Conservation (phyloP, 1,284 basidiomycete species). For the Cronartium quercuum region DNA sequence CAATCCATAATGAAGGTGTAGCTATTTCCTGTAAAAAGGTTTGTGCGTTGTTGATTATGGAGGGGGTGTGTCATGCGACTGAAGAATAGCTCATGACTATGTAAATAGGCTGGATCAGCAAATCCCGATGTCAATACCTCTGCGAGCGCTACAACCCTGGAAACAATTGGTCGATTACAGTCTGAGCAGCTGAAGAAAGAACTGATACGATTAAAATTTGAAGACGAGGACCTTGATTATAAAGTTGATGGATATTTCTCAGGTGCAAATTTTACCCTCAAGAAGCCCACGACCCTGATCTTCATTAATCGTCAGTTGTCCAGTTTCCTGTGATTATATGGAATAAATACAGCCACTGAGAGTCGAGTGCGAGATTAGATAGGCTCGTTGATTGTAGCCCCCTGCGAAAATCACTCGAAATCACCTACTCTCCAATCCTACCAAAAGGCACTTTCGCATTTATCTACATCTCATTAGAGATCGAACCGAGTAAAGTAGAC, state of each 20-base stretch:
- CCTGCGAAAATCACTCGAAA: constrained; percentile 81
- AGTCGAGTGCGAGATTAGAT: constrained; percentile 56
- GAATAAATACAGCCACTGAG: not conserved
- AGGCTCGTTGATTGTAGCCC: constrained; percentile 84
- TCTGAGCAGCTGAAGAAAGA: constrained; percentile 75
- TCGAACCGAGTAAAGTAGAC: constrained; percentile 82
- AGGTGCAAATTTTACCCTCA: constrained; percentile 80
- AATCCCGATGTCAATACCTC: constrained; percentile 33
- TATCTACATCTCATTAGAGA: constrained; percentile 78
- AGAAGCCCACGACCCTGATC: constrained; percentile 76
- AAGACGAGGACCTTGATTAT: constrained; percentile 54
- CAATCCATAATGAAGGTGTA: constrained; percentile 80
- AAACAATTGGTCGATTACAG: constrained; percentile 75
- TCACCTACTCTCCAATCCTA: constrained; percentile 75
- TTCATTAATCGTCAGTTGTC: constrained; percentile 84
- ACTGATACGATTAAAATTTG: constrained; percentile 57
- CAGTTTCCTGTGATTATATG: not conserved
- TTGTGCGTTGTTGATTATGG: not conserved
- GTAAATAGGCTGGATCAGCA: constrained; percentile 14
- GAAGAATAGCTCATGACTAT: too few species aligned
- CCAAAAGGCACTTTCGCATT: constrained; percentile 88
- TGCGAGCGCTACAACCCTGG: constrained; percentile 59
- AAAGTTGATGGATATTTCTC: constrained; percentile 70
- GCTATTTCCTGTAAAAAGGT: constrained; percentile 90
- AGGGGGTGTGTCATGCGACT: too few species aligned